Evolutionary conservation across 2,329 filamentous ascomycete species (phyloP).

Genomic region (Aspergillus fumigatiaffinis): DNA sequence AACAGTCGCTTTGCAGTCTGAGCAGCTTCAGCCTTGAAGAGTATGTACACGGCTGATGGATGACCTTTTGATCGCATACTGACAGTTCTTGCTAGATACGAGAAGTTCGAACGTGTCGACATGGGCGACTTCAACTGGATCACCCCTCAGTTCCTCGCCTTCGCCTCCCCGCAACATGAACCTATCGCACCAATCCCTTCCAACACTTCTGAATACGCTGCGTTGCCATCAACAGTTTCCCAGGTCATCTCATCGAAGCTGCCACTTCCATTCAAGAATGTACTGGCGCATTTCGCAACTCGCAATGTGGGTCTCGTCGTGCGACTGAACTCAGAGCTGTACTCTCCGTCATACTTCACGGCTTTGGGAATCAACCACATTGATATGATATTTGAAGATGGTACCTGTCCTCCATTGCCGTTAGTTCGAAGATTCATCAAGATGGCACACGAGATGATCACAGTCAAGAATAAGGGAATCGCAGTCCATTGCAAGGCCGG

Average conservation of each 20-base stretch:
- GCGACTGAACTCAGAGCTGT: constrained; percentile 89
- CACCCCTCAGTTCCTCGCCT: constrained; percentile 89
- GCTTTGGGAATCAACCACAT: constrained; percentile 91
- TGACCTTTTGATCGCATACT: constrained; percentile 1
- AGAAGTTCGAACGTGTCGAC: constrained; percentile 90
- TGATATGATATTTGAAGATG: constrained; percentile 99
- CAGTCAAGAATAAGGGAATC: constrained; percentile 82
- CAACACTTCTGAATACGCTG: constrained; percentile 68
- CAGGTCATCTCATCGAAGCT: constrained; percentile 69
- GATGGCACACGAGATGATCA: constrained; percentile 91
- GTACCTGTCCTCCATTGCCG: constrained; percentile 83
- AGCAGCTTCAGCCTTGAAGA: constrained; percentile 95
- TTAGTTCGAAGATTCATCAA: constrained; percentile 95
- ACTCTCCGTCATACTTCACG: constrained; percentile 96
- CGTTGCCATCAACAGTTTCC: constrained; percentile 70
- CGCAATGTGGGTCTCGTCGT: constrained; percentile 91
- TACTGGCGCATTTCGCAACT: constrained; percentile 81
- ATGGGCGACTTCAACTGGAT: constrained; percentile 99
- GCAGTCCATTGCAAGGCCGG: constrained; percentile 99
- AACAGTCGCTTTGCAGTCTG: constrained; percentile 84
- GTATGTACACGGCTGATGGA: constrained; percentile 39
- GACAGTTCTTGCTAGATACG: constrained; percentile 59
- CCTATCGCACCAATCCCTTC: constrained; percentile 69
- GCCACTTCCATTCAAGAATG: constrained; percentile 90
- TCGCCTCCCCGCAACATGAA: constrained; percentile 86